Evolutionary conservation across 352 stramenopile genomes (phyloP).

Genomic region (Globisporangium iwayamae): DNA sequence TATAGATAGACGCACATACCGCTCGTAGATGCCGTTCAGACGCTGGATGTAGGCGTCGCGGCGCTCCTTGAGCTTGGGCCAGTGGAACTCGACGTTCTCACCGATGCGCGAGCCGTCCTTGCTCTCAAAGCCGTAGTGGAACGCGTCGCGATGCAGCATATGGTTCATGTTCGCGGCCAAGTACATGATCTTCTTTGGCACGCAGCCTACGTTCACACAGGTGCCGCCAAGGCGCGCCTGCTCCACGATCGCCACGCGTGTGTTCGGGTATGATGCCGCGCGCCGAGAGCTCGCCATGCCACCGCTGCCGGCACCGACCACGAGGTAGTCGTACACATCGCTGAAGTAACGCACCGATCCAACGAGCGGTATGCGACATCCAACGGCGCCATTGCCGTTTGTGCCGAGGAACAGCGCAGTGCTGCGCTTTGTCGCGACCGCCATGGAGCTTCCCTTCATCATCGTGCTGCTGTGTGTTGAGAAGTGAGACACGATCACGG

Average conservation of each 20-base stretch:
- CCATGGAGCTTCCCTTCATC: background rate
- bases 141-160: slow-evolving; percentile 43
- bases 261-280: slow-evolving; percentile 78
- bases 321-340: slow-evolving; percentile 81
- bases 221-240: slow-evolving; percentile 90
- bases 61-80: slow-evolving; percentile 88
- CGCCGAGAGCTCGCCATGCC: slow-evolving; percentile 92
- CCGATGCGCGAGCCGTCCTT: slow-evolving; percentile 34
- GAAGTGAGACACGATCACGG: background rate
- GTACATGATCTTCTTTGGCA: slow-evolving; percentile 99
- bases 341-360: slow-evolving; percentile 11
- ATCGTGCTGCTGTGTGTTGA: background rate
- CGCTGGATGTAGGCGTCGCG: slow-evolving; percentile 93
- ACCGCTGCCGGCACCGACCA: slow-evolving; percentile 90
- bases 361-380: background rate
- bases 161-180: slow-evolving; percentile 66
- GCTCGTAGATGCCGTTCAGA: slow-evolving; percentile 96
- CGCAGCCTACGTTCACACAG: slow-evolving; percentile 99
- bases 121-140: slow-evolving; percentile 60
- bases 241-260: slow-evolving; percentile 95
- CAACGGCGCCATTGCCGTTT: background rate
- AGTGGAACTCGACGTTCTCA: slow-evolving; percentile 78
- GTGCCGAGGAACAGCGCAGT: background rate
- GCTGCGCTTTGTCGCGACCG: background rate
- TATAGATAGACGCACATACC: slow-evolving; percentile 20